Evolutionary conservation across 2,329 filamentous ascomycete species (phyloP).

Genomic region (Zymoseptoria ardabiliae): DNA sequence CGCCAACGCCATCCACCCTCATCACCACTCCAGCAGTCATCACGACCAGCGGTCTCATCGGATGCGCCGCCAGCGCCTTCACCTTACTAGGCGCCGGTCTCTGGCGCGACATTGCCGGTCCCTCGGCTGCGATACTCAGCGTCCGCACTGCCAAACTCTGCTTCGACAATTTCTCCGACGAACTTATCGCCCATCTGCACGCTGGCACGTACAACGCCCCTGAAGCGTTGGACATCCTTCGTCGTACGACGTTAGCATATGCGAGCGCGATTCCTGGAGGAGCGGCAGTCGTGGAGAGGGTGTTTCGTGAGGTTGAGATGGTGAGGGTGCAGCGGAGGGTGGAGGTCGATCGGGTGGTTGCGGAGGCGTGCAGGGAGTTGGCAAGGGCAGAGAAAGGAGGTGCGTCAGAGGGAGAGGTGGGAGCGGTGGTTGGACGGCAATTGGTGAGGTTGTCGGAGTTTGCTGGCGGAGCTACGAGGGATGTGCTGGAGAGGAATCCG

Average conservation of each 20-base stretch:
- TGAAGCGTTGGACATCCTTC: constrained; percentile 25
- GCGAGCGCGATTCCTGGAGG: constrained; percentile 23
- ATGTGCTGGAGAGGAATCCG: constrained; percentile 25
- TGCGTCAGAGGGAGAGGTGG: constrained; percentile 15
- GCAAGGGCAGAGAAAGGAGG: constrained; percentile 15
- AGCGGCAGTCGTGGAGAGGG: constrained; percentile 18
- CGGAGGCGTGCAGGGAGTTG: constrained; percentile 17
- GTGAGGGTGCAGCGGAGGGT: constrained; percentile 19
- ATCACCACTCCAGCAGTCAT: constrained; percentile 18
- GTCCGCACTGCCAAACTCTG: constrained; percentile 21
- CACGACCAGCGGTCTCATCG: constrained; percentile 22
- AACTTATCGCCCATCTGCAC: constrained; percentile 22
- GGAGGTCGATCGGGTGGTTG: constrained; percentile 22
- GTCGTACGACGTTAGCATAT: constrained; percentile 24
- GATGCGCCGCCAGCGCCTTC: constrained; percentile 23
- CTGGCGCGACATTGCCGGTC: constrained; percentile 21
- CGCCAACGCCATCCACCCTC: background rate
- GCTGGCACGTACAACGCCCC: constrained; percentile 24
- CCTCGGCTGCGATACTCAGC: constrained; percentile 20
- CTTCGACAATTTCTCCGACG: constrained; percentile 24
- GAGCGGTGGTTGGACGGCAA: constrained; percentile 17
- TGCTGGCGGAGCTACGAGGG: constrained; percentile 18
- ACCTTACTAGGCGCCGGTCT: constrained; percentile 21
- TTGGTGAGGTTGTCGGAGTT: constrained; percentile 20
- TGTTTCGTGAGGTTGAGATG: constrained; percentile 23